These are phyloP conservation scores for Nicotiana otophora DNA, from an alignment of 257 asterid species.

Conservation along the genomic window DNA sequence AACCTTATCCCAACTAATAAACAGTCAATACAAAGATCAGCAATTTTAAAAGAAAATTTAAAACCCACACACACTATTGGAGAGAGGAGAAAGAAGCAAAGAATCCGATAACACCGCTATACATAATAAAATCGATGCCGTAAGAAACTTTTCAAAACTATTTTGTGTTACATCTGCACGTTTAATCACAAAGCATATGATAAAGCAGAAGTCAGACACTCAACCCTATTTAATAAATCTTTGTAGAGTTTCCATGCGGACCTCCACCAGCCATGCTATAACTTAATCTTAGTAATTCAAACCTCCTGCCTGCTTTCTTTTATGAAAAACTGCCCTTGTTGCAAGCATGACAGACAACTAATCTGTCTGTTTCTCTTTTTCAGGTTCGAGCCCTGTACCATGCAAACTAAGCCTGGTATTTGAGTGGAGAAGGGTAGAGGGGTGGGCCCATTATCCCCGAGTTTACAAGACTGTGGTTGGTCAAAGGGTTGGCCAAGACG, in stretches of 20 bases:
- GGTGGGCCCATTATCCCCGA: too few species aligned
- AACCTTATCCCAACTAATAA: not conserved
- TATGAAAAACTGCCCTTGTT: not conserved
- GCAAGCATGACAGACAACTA: not conserved
- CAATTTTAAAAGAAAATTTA: not conserved
- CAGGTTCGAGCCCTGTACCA: too few species aligned
- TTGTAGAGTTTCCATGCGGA: not conserved
- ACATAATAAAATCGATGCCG: not conserved
- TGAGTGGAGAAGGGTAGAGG: too few species aligned
- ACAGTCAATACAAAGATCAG: not conserved
- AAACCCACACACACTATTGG: not conserved
- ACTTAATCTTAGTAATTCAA: not conserved
- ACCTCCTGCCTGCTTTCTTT: not conserved
- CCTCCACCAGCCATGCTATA: not conserved
- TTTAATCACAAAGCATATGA: not conserved
- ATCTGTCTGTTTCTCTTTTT: not conserved
- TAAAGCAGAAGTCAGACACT: not conserved
- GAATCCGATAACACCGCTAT: not conserved
- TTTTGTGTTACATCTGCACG: not conserved
- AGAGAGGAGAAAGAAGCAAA: not conserved
- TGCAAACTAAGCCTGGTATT: too few species aligned
- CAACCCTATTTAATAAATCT: not conserved
- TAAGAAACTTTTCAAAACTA: not conserved
- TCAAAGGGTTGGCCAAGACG: too few species aligned
- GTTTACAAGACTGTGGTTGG: too few species aligned